Evolutionary conservation across 2,329 filamentous ascomycete genomes (phyloP), one percentile per base, ranked within the genome.

Genomic region (Sporothrix euskadiensis): DNA sequence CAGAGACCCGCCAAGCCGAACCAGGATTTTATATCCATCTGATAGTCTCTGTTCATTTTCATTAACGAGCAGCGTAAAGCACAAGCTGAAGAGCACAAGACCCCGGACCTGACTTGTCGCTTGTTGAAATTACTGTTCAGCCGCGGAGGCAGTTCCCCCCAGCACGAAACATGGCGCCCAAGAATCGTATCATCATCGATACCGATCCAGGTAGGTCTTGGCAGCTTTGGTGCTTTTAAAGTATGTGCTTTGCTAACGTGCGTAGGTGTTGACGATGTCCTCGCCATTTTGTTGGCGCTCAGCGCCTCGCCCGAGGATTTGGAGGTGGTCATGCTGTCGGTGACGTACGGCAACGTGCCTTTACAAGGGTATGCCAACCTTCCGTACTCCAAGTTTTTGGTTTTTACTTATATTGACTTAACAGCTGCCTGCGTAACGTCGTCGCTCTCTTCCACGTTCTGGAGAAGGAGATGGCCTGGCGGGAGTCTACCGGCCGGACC

Each of bases 321-420:
- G 30, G 93, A 98, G 81, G 85, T 98, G 49, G 82, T 92, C 65
- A 87, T 98, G 81, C 86, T 99, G 73, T 97, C 94, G 1, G 87
- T 98, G 74, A 97, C 94, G 0, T 98, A 96, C 81, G 96, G 96
- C 73, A 99, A 99, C 80, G 93, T 98, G 30, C 90, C 94, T 77
- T 89, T 97, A 19, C 87, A 94, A 75, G 94, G 90, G 92, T 94
- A 81, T 74, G 83, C 76, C 12, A 16, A 7, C 9, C 3, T 71
- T 9, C 3, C 61, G n/a, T 57, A 19, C 3, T 44, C 7, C 9
- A 0, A 16, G 9, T 3, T 39, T n/a, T 52, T 39, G 41, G 12
- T 26, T 16, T 4, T 8, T 54, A n/a, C 9, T 8, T 19, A 0
- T 49, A 39, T 19, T 44, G n/a, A n/a, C 16, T 19, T 9, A 10